Evolutionary conservation across 805 yeast genomes (phyloP), one percentile per base, ranked within the genome.

Genomic region (Sporopachydermia quercuum): DNA sequence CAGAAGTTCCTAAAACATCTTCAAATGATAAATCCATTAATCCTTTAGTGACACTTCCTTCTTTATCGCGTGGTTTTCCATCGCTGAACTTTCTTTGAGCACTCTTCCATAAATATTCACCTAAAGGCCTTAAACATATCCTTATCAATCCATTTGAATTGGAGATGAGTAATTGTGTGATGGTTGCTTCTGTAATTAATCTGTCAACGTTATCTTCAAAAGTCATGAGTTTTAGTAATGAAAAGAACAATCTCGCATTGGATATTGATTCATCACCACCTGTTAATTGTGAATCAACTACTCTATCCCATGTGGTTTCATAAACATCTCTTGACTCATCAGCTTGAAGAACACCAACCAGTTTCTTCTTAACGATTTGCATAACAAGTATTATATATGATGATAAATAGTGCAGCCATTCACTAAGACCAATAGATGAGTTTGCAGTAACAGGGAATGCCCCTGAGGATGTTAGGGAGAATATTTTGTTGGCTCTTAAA

Each of bases 221-320:
- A 23, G 13, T n/a, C 8, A 23, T n/a, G 30, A 23, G 30, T 23
- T 23, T 23, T 8, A 23, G n/a, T n/a, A 23, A n/a, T 8, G 30
- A 23, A n/a, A 23, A 23, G 13, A 23, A 8, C 30, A 23, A n/a
- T n/a, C 38, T 15, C 36, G 36, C 16, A n/a, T 34, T 34, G 36
- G 36, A 15, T 34, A 34, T 8, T 34, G 16, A n/a, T 34, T 34
- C 16, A 15, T 34, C 36, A n/a, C 36, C 36, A n/a, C 36, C 36
- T 34, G 36, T n/a, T n/a, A 34, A 8, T n/a, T 34, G 16, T n/a
- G 16, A n/a, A 8, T 34, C 36, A 15, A 34, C 36, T 23, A 23
- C n/a, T 23, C 30, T 23, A n/a, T 23, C 30, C 30, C 30, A 23
- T 8, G 30, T 23, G n/a, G 30, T 8, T 23, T 23, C 30, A 8